Base-by-base conservation (phyloP, 1,139 yeast species). In the Zygoascus sp. region DNA sequence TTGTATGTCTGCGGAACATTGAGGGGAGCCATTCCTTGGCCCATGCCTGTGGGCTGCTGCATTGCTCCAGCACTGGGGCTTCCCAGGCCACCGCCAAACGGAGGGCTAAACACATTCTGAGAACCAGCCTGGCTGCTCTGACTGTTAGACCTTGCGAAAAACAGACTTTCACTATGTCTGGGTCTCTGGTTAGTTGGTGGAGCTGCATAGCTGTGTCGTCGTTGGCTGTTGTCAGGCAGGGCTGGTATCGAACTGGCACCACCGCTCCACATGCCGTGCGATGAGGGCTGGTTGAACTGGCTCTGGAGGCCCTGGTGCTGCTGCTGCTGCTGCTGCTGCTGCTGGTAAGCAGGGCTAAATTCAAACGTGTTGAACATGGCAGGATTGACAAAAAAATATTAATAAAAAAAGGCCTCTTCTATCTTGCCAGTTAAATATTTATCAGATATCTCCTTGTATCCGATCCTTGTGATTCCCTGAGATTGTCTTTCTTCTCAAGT, bases 171-270 rank as follows among this genome's bases (percentile, higher is more conserved):
- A 10, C 22, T 25, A 9, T 36, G 32, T 19, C 36, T 23, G 4
- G 40, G 36, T n/a, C 25, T 36, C 36, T 40, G 43, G 3, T 16
- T 21, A 8, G 27, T 41, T 6, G 22, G 9, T 30, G 45, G 40
- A 9, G 40, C 40, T 8, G 40, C 45, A 28, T 42, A 42, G 36
- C 40, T 32, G 19, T 42, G 45, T 13, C 45, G 15, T 6, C 45
- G 34, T n/a, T 20, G 19, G 7, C 8, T 25, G n/a, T 41, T 21
- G 5, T 4, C 15, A 30, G 34, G 32, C 32, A 23, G 37, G 28
- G 21, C 28, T 28, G 23, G 38, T 21, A n/a, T n/a, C n/a, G n/a
- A n/a, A n/a, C n/a, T n/a, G n/a, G 32, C 44, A 19, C 39, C 45
- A 2, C 40, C 35, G 2, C 42, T 21, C 39, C 39, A 35, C 27